Evolutionary conservation across 2,329 filamentous ascomycete species (phyloP).

Genomic region (Amauroascus verrucosus): DNA sequence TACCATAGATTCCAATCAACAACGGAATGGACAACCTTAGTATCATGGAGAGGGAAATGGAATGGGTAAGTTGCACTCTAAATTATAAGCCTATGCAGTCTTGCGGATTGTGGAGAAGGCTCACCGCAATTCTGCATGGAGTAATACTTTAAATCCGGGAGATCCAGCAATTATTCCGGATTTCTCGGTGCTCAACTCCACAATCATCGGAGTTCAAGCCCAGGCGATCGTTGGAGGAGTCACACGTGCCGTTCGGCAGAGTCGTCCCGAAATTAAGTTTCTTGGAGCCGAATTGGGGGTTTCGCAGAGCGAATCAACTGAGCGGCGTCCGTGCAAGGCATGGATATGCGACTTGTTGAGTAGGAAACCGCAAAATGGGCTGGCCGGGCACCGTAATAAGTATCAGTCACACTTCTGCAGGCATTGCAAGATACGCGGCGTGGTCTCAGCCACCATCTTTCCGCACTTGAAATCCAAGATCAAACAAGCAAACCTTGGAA

Average conservation of each 20-base stretch:
- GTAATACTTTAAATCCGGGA: background rate
- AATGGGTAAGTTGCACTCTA: no score
- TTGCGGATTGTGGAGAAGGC: background rate
- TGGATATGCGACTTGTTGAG: background rate
- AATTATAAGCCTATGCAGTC: background rate
- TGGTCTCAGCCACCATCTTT: background rate
- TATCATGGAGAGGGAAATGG: no score
- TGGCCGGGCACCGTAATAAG: no score
- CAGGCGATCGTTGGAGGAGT: background rate
- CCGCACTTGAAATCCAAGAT: background rate
- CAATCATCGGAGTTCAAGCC: background rate
- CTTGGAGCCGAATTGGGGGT: background rate
- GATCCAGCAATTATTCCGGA: background rate
- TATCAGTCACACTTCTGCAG: no score
- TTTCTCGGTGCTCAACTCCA: background rate
- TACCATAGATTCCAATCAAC: no score
- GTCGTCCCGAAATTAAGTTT: background rate
- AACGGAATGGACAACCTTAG: no score
- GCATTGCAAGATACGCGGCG: background rate
- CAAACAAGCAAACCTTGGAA: background rate
- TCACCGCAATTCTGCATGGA: background rate
- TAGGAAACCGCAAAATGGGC: background rate
- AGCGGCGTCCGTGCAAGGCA: background rate
- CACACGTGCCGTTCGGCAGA: constrained; percentile 4
- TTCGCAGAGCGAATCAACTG: background rate